These are phyloP conservation scores for Licmophora abbreviata DNA, from an alignment of 108 stramenopile species.

Conservation along the genomic window DNA sequence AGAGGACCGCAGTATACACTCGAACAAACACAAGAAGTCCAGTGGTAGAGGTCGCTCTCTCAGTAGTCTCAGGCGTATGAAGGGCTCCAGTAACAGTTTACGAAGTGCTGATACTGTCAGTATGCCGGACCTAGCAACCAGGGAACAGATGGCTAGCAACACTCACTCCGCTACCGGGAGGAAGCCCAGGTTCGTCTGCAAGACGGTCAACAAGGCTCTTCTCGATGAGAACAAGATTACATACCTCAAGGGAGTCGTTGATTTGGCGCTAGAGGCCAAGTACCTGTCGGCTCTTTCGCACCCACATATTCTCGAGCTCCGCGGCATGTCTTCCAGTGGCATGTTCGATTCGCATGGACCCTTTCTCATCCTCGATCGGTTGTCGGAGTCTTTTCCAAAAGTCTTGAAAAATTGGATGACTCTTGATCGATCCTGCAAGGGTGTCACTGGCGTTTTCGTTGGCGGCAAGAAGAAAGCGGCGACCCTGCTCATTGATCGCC, in stretches of 20 bases:
- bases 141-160: constrained; percentile 2
- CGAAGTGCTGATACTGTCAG: too few species aligned
- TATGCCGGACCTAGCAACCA: too few species aligned
- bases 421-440: constrained; percentile 30
- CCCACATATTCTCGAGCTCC: constrained; percentile 34
- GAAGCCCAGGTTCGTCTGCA: constrained; percentile 31
- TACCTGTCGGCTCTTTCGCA: constrained; percentile 33
- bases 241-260: constrained; percentile 52
- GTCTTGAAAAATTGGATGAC: constrained; percentile 33
- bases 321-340: constrained; percentile 11
- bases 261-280: constrained; percentile 49
- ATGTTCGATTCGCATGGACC: constrained; percentile 30
- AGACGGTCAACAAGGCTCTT: constrained; percentile 14
- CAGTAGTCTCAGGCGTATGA: too few species aligned
- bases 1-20: too few species aligned
- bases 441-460: constrained; percentile 36
- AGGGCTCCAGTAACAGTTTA: too few species aligned
- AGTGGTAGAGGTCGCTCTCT: too few species aligned
- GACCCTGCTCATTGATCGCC: constrained; percentile 22
- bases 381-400: constrained; percentile 28
- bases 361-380: constrained; percentile 40
- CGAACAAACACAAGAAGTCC: too few species aligned
- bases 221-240: constrained; percentile 27
- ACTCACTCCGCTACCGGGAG: constrained; percentile 6
- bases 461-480: constrained; percentile 23